Base-by-base conservation (phyloP, 305 asterid species). In the Plantago coronopus region DNA sequence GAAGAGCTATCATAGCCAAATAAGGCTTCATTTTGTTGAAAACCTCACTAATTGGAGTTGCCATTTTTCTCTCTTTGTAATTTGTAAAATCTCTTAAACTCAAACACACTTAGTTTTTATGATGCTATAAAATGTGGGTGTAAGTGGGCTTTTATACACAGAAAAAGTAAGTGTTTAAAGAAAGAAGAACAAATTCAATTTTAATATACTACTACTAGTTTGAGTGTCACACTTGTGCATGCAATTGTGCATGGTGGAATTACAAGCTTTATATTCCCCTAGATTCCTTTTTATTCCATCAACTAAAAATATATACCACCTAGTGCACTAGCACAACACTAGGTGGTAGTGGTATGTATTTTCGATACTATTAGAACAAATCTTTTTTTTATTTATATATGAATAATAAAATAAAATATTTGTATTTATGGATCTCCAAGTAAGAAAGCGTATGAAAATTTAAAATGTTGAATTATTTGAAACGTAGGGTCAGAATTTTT, bases 1-100 rank as follows among this genome's bases (percentile, higher is more conserved):
- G 98, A 17, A 91, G 83, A 4, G 88, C 77, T 7, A 91, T 47
- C 94, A 91, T 91, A 47, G 95, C 91, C 74, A 91, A 65, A 61
- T 82, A 91, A 15, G 91, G 95, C 70, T 81, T 88, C 18, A 82
- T 62, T 63, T 66, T 83, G 50, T 70, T 69, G 31, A 85, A 60
- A 7, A 57, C 31, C 38, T 22, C 38, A 5, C 4, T 14, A 10
- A 23, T 5, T 31, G 7, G 40, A 16, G 15, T 29, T 17, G 14
- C 56, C 56, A 69, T 8, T 1, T n/a, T 63, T 69, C 76, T 81
- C 70, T 74, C 71, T 47, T 59, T 8, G 12, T 6, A 42, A 42
- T 62, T 21, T 64, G 20, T 65, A 17, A 14, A 17, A 22, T 57
- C 14, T 44, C n/a, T 3, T 44, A 50, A 47, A 40, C 23, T 38